Conservation (phyloP, 2,329 filamentous ascomycete genomes). For the Fusarium nygamai region DNA sequence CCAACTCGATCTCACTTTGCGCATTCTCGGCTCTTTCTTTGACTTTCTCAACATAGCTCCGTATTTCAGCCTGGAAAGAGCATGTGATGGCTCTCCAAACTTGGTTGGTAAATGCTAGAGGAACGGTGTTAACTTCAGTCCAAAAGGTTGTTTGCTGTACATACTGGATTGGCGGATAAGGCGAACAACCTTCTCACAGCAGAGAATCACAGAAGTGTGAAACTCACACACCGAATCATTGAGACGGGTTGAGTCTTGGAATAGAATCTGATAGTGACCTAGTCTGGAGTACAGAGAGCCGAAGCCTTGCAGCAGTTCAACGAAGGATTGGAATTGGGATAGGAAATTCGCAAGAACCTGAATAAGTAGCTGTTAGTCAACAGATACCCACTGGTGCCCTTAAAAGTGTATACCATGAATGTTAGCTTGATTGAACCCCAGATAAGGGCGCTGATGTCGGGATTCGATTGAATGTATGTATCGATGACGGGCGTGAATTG, state of each 20-base stretch:
- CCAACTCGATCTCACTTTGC: neutral
- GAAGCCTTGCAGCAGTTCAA: slow-evolving; percentile 13
- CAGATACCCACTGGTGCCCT: neutral
- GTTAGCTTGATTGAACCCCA: slow-evolving; percentile 25
- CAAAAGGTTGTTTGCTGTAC: fast-evolving
- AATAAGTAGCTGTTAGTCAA: neutral
- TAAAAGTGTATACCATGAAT: slow-evolving; percentile 1
- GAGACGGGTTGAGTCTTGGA: neutral
- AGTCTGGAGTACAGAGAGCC: slow-evolving; percentile 1
- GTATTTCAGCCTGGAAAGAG: slow-evolving; percentile 17
- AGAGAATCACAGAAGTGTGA: slow-evolving; percentile 3
- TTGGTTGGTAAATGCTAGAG: neutral
- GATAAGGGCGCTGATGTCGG: neutral
- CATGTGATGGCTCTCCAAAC: slow-evolving; percentile 5
- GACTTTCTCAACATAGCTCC: slow-evolving; percentile 2
- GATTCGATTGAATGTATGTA: slow-evolving; percentile 18
- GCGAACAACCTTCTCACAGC: slow-evolving; percentile 15
- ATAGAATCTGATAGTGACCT: slow-evolving; percentile 11
- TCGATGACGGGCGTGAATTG: slow-evolving; percentile 20
- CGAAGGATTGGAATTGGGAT: slow-evolving; percentile 27
- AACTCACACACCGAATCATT: slow-evolving; percentile 1
- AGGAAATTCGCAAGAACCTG: slow-evolving; percentile 28
- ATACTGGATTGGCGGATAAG: neutral
- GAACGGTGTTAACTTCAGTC: fast-evolving
- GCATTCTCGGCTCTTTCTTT: slow-evolving; percentile 4